A percentile compares a stretch with the other conserved stretches of the same genome.
phyloP scores from a whole-genome alignment of 202 grass and related monocot genomes.

The Schoenoplectus tabernaemontani region DNA sequence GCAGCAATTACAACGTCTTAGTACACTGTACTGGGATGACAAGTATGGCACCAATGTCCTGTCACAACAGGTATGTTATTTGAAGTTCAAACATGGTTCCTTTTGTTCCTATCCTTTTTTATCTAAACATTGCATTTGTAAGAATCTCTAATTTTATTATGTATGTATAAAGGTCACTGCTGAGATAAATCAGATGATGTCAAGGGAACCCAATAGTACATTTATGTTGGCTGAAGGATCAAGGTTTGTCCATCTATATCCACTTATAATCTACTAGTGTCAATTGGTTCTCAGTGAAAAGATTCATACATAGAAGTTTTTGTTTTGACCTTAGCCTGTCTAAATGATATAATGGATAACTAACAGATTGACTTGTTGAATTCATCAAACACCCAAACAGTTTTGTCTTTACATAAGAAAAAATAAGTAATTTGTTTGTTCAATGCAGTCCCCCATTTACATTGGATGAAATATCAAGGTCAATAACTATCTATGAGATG shows the following conservation, averaged over 20 bases:
- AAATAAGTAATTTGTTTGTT: slow-evolving; percentile 12
- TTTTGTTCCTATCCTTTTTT: slow-evolving; percentile 8
- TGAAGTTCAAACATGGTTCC: slow-evolving; percentile 6
- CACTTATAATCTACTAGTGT: neutral
- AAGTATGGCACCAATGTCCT: slow-evolving; percentile 80
- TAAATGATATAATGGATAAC: slow-evolving; percentile 2
- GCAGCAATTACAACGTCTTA: slow-evolving; percentile 82
- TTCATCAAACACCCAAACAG: neutral
- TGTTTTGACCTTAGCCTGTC: neutral
- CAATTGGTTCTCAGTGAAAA: neutral
- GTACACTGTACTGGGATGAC: slow-evolving; percentile 88
- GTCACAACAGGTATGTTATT: slow-evolving; percentile 62
- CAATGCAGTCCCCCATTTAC: slow-evolving; percentile 79
- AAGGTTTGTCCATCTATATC: slow-evolving; percentile 35
- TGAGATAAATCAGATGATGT: slow-evolving; percentile 59
- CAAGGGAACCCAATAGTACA: slow-evolving; percentile 66
- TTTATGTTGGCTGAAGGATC: slow-evolving; percentile 80
- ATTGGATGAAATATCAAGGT: slow-evolving; percentile 78
- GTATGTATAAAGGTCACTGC: slow-evolving; percentile 53
- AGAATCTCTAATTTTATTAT: neutral
- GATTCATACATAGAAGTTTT: neutral
- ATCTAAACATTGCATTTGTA: slow-evolving; percentile 5
- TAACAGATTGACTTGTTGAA: neutral
- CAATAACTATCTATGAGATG: slow-evolving; percentile 56
- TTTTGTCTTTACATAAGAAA: neutral